These are phyloP conservation scores for Lineolata rhizophorae DNA, from an alignment of 495 filamentous ascomycete species.

Conservation along the genomic window DNA sequence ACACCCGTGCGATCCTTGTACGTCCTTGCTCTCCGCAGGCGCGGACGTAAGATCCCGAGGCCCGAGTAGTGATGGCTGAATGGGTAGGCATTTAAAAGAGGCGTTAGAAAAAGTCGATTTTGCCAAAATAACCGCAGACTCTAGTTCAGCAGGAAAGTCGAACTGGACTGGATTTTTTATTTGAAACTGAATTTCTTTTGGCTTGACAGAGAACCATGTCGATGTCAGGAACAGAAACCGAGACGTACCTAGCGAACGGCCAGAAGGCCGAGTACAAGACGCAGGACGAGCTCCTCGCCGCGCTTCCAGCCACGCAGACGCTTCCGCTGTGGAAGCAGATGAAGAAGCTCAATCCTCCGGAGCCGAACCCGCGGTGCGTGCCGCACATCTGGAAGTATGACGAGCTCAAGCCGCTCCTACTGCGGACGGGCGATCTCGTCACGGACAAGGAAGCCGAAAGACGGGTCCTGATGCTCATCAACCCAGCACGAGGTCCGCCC, in stretches of 20 bases:
- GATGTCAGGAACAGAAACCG: no score
- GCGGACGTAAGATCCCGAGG: no score
- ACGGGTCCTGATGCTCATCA: conserved; percentile 26
- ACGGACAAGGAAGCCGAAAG: conserved; percentile 23
- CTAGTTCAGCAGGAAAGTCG: no score
- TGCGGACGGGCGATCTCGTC: conserved; percentile 21
- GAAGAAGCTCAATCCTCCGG: conserved; percentile 21
- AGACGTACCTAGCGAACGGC: background rate
- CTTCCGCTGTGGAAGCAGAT: conserved; percentile 25
- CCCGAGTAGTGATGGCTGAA: no score
- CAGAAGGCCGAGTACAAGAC: background rate
- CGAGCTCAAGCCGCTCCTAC: conserved; percentile 19
- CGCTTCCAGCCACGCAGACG: conserved; percentile 8
- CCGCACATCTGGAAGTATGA: conserved; percentile 23
- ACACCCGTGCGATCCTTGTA: no score
- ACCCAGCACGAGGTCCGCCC: conserved; percentile 21
- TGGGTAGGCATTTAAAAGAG: no score
- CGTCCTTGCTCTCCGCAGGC: no score
- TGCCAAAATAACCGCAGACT: no score
- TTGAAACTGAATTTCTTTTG: no score
- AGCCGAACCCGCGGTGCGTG: conserved; percentile 20
- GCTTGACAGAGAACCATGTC: no score
- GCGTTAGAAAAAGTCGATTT: no score
- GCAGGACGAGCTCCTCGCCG: conserved; percentile 3
- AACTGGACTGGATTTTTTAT: no score